phyloP scores from a whole-genome alignment of 768 basidiomycete species.

The Fomitopsis serialis region DNA sequence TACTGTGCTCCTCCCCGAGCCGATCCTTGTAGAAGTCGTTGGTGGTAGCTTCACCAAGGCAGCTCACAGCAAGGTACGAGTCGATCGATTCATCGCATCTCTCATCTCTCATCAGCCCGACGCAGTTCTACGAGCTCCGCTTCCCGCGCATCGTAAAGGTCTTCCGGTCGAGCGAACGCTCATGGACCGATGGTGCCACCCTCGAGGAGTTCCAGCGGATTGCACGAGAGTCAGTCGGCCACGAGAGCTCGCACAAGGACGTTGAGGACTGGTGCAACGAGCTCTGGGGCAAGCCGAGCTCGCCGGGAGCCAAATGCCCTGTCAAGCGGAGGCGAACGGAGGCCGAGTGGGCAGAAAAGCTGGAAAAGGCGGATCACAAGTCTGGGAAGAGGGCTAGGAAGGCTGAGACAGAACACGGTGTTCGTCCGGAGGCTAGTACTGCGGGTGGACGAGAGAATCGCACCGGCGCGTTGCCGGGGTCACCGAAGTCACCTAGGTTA shows the following conservation, averaged over 20 bases:
- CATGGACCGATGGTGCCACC: slow-evolving; percentile 53
- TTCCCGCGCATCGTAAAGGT: slow-evolving; percentile 78
- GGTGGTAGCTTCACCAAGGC: slow-evolving; percentile 83
- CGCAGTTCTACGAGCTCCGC: slow-evolving; percentile 75
- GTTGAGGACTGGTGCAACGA: slow-evolving; percentile 39
- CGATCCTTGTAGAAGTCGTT: slow-evolving; percentile 66
- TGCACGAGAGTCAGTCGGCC: slow-evolving; percentile 50
- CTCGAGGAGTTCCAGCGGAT: slow-evolving; percentile 47
- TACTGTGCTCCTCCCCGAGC: slow-evolving; percentile 48
- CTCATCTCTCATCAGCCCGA: not conserved
- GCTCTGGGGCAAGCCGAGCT: slow-evolving; percentile 35
- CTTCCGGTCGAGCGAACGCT: slow-evolving; percentile 53
- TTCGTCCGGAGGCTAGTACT: not conserved
- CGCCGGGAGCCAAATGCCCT: slow-evolving; percentile 32
- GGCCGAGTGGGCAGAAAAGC: slow-evolving; percentile 38
- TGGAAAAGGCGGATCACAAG: slow-evolving; percentile 24
- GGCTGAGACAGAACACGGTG: not conserved
- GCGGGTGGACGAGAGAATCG: not conserved
- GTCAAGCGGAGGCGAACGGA: slow-evolving; percentile 34
- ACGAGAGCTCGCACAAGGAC: slow-evolving; percentile 45
- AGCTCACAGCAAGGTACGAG: slow-evolving; percentile 43
- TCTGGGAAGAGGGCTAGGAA: slow-evolving; percentile 1
- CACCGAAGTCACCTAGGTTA: not conserved
- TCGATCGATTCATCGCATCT: too few species aligned
- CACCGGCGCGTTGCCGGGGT: not conserved